These are phyloP conservation scores for Starmerella vaccinii DNA, from an alignment of 805 yeast genomes.

Conservation along the genomic window DNA sequence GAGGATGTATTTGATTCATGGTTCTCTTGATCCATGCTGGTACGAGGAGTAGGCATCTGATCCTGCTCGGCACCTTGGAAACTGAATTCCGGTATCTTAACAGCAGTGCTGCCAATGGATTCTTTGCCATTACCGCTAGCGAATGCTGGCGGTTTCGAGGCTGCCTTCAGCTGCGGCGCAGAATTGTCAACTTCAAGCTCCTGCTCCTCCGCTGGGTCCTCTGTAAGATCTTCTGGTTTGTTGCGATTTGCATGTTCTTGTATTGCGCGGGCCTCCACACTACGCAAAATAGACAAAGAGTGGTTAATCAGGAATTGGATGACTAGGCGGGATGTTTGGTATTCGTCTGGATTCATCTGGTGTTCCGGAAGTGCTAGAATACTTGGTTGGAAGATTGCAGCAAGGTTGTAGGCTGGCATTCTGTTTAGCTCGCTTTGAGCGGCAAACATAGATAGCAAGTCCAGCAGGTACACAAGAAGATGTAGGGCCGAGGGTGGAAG, in stretches of 20 bases:
- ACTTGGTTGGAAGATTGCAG: slow-evolving; percentile 97
- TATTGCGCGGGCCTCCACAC: slow-evolving; percentile 30
- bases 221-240: neutral
- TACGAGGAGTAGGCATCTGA: neutral
- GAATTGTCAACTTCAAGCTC: neutral
- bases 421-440: slow-evolving; percentile 64
- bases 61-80: neutral
- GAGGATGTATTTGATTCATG: neutral
- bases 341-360: slow-evolving; percentile 86
- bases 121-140: neutral
- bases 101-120: neutral
- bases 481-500: slow-evolving; percentile 75
- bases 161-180: neutral
- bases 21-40: neutral
- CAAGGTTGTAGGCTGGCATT: slow-evolving; percentile 87
- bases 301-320: slow-evolving; percentile 84
- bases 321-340: slow-evolving; percentile 73
- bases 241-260: slow-evolving; percentile 24
- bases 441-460: slow-evolving; percentile 74
- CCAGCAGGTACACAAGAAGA: slow-evolving; percentile 73
- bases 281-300: slow-evolving; percentile 63
- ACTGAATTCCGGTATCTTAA: neutral
- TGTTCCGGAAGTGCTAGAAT: slow-evolving; percentile 84
- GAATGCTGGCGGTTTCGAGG: neutral
- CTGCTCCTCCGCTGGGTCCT: neutral